Base-by-base conservation (phyloP, 2,329 filamentous ascomycete species). In the Beauveria sp. region DNA sequence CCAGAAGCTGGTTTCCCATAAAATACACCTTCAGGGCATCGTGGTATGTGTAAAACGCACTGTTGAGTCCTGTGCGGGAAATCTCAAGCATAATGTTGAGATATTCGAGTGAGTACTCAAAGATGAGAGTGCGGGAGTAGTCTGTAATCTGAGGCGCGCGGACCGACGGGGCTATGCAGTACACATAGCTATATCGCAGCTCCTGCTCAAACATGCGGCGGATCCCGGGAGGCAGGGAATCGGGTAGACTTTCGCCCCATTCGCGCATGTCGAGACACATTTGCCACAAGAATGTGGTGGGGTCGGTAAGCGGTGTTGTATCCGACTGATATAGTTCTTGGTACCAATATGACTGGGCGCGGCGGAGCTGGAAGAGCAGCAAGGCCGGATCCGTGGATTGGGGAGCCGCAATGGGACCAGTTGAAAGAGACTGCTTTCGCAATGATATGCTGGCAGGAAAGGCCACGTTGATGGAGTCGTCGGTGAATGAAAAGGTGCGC, bases 401-500 rank as follows among this genome's bases (percentile, higher is more conserved):
- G 66, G 71, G 81, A 62, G 71, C 78, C 67, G 71, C 69, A 47
- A 79, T 75, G 58, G 79, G 71, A 3, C 74, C 74, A 0, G 74
- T 70, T n/a, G 73, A 70, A 2, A 79, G 75, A 52, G 72, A 72
- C 68, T 76, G 74, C 66, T 75, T 73, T 65, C 76, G 73, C 66
- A 76, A 68, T 8, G 75, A 72, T n/a, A 60, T 22, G 18, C 58
- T 60, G 59, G 83, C 81, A 1, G 92, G 91, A 64, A 92, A 84
- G n/a, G 83, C 84, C 34, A 98, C 93, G 66, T 90, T 88, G 28
- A 90, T 84, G 6, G 93, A 89, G 61, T 93, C 91, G 70, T 98
- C 93, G 0, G 91, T 93, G 70, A 98, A 97, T 0, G 93, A 96
- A 72, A 97, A 97, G 0, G 92, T 88, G 40, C 91, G 83, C 12